These are phyloP conservation scores for Triticum urartu DNA, from an alignment of 176 grass and related monocot species.

Conservation along the genomic window DNA sequence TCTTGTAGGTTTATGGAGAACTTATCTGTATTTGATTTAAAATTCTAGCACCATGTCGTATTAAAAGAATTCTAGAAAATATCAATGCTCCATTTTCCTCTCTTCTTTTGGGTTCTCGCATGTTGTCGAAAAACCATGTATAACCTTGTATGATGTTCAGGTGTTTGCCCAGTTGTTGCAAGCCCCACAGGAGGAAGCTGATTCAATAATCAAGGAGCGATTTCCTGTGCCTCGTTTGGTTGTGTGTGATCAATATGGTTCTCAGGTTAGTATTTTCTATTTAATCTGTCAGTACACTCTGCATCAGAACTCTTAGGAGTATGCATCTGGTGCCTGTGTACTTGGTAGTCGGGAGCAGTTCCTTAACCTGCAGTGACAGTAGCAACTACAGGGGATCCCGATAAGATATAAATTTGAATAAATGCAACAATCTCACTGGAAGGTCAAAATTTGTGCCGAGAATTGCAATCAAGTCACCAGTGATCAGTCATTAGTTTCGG, in stretches of 20 bases:
- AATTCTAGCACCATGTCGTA: not conserved
- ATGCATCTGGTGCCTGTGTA: not conserved
- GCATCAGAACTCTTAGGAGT: not conserved
- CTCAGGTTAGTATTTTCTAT: conserved; percentile 61
- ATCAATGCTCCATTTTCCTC: not conserved
- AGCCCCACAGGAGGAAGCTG: conserved; percentile 78
- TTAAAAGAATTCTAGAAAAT: not conserved
- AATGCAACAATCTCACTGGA: not conserved
- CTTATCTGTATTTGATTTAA: conserved; percentile 7
- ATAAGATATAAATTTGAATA: not conserved
- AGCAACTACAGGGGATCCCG: not conserved
- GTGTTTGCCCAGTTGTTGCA: conserved; percentile 80
- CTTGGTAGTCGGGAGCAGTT: not conserved
- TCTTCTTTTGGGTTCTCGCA: not conserved
- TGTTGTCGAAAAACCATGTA: not conserved
- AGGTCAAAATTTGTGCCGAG: not conserved
- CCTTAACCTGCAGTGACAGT: not conserved
- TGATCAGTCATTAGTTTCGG: not conserved
- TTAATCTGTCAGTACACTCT: not conserved
- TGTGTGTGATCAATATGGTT: conserved; percentile 92
- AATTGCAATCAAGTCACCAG: conserved; percentile 8
- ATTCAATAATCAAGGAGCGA: conserved; percentile 70
- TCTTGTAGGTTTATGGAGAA: conserved; percentile 8
- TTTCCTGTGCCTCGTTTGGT: conserved; percentile 93
- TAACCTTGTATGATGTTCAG: conserved; percentile 43